Conservation (phyloP, 2,329 filamentous ascomycete species). For the Diaporthe amygdali region DNA sequence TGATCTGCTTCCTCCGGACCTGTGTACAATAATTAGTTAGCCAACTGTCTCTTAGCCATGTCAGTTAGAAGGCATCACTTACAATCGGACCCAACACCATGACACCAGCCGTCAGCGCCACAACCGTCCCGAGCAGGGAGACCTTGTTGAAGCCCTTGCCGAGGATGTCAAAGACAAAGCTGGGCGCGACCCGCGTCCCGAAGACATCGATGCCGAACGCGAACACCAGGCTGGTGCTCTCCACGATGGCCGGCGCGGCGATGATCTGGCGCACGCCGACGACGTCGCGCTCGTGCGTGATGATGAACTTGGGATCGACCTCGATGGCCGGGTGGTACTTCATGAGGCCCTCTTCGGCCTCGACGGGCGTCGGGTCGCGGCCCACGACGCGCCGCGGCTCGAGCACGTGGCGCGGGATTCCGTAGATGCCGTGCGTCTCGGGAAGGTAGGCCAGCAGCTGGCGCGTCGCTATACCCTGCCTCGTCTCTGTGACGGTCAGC, state of each 20-base stretch:
- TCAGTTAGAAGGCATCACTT: conserved; percentile 44
- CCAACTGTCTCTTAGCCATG: neutral
- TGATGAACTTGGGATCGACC: conserved; percentile 79
- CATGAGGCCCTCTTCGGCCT: conserved; percentile 82
- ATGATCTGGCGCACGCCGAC: conserved; percentile 76
- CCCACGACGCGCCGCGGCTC: conserved; percentile 88
- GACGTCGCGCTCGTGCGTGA: conserved; percentile 85
- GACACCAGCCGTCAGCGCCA: conserved; percentile 79
- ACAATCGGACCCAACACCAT: conserved; percentile 84
- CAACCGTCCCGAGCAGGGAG: conserved; percentile 82
- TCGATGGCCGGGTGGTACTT: conserved; percentile 79
- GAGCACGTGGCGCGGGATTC: conserved; percentile 78
- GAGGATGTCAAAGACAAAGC: conserved; percentile 87
- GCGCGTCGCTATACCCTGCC: conserved; percentile 87
- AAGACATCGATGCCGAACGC: conserved; percentile 91
- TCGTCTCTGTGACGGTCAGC: conserved; percentile 85
- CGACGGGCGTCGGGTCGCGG: conserved; percentile 79
- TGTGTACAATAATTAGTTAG: conserved; percentile 41
- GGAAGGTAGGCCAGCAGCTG: conserved; percentile 82
- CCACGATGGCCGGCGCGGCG: conserved; percentile 78
- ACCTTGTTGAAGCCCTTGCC: conserved; percentile 94
- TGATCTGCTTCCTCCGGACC: conserved; percentile 72
- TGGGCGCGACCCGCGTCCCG: conserved; percentile 84
- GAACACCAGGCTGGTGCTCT: conserved; percentile 90
- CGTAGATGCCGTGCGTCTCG: conserved; percentile 74